A percentile compares a stretch with the other conserved stretches of the same genome.
Evolutionary conservation across 352 stramenopile genomes (phyloP).

Genomic region (Globisporangium yorkense): DNA sequence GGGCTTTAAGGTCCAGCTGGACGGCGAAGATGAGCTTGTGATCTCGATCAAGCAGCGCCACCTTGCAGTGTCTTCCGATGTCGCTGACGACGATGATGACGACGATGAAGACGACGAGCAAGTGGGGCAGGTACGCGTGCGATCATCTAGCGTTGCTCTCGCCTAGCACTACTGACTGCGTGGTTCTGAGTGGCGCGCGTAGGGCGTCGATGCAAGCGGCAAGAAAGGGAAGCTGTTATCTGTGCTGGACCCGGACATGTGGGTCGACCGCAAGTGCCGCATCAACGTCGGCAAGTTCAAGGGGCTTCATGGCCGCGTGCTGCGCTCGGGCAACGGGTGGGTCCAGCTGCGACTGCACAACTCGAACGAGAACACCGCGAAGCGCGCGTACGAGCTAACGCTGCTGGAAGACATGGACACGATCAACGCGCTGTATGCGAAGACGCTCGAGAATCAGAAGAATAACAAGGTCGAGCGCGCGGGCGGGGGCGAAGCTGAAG

Average conservation of each 20-base stretch:
- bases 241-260: constrained; percentile 82
- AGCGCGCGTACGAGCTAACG: constrained; percentile 83
- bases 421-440: constrained; percentile 70
- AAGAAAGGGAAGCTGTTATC: constrained; percentile 66
- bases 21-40: constrained; percentile 38
- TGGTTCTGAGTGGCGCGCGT: not conserved
- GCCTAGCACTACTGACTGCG: not conserved
- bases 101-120: constrained; percentile 30
- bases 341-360: constrained; percentile 80
- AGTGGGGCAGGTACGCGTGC: constrained; percentile 10
- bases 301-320: constrained; percentile 57
- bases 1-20: constrained; percentile 47
- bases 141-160: no score
- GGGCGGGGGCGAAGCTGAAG: constrained; percentile 22
- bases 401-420: constrained; percentile 79
- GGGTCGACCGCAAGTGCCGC: constrained; percentile 80
- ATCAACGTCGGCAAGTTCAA: constrained; percentile 90
- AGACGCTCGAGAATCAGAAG: constrained; percentile 52
- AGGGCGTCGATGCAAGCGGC: constrained; percentile 18
- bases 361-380: constrained; percentile 81
- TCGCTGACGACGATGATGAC: constrained; percentile 24
- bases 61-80: constrained; percentile 27
- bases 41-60: constrained; percentile 55
- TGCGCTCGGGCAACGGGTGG: constrained; percentile 86
- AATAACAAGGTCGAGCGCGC: constrained; percentile 34